A percentile compares a stretch with the other conserved stretches of the same genome.
These are phyloP conservation scores for Penicillium sp. DNA, from an alignment of 2,329 filamentous ascomycete species.

Conservation along the genomic window DNA sequence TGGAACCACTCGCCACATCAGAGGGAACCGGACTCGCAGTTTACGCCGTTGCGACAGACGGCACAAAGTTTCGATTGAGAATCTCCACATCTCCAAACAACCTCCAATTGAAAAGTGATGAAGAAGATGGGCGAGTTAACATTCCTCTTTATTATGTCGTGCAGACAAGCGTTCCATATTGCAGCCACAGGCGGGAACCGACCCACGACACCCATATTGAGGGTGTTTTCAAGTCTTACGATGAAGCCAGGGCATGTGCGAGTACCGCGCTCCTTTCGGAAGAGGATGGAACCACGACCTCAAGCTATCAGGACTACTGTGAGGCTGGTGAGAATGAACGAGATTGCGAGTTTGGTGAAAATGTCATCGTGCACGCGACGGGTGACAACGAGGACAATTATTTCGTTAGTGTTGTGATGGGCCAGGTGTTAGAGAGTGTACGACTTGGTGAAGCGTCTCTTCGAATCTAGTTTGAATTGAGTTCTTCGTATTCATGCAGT, in stretches of 20 bases:
- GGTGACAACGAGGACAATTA: neutral
- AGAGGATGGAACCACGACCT: neutral
- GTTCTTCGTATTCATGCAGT: no score
- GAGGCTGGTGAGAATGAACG: neutral
- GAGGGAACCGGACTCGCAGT: neutral
- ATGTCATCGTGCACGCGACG: constrained; percentile 1
- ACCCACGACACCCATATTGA: neutral
- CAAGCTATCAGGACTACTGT: neutral
- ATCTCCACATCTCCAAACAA: neutral
- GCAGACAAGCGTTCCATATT: neutral
- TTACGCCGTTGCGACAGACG: neutral
- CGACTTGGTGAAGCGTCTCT: constrained; percentile 1
- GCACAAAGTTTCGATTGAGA: neutral
- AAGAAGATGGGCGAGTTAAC: neutral
- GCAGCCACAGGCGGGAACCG: neutral
- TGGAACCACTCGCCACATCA: neutral
- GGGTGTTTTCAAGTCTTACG: neutral
- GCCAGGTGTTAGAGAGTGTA: constrained; percentile 1
- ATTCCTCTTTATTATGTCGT: constrained; percentile 1
- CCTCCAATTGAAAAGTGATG: neutral
- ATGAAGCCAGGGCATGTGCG: neutral
- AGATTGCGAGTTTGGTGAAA: neutral
- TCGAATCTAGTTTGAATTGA: neutral
- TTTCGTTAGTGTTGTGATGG: neutral
- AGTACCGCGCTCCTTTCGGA: neutral